phyloP scores from a whole-genome alignment of 1,139 yeast species.

The Kodamaea ohmeri region DNA sequence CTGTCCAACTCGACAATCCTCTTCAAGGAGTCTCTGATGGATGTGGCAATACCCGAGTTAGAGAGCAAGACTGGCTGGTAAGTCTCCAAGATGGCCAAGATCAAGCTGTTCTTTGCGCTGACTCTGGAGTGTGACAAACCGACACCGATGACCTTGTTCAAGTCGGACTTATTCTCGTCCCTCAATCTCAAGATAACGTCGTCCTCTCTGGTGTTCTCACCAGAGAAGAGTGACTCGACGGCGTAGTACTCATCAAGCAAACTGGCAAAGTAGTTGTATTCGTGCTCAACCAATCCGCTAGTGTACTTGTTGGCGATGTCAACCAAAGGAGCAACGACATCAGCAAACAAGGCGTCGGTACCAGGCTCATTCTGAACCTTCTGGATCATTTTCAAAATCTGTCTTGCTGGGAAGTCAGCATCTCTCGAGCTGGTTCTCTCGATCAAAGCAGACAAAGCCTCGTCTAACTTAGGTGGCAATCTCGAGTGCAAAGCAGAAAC shows the following conservation, averaged over 20 bases:
- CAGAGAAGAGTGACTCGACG: conserved; percentile 76
- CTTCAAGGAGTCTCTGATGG: conserved; percentile 70
- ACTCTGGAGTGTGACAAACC: conserved; percentile 91
- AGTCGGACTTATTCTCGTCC: conserved; percentile 79
- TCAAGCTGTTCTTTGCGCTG: conserved; percentile 86
- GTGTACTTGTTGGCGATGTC: conserved; percentile 68
- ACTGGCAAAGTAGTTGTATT: conserved; percentile 67
- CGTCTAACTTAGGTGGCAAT: conserved; percentile 74
- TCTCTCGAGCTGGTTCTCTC: conserved; percentile 65
- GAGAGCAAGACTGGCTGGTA: conserved; percentile 76
- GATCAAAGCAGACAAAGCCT: conserved; percentile 59
- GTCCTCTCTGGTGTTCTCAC: conserved; percentile 74
- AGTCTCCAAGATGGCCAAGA: conserved; percentile 77
- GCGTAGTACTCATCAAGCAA: conserved; percentile 70
- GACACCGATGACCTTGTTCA: conserved; percentile 65
- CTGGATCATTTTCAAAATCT: conserved; percentile 58
- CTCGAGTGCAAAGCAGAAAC: conserved; percentile 91
- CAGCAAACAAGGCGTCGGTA: conserved; percentile 49
- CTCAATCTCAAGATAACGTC: conserved; percentile 82
- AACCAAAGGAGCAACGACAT: conserved; percentile 68
- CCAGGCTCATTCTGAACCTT: conserved; percentile 53
- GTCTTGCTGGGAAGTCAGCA: conserved; percentile 93
- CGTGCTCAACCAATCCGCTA: conserved; percentile 81
- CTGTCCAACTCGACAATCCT: conserved; percentile 83
- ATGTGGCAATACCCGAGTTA: conserved; percentile 64